Evolutionary conservation across 768 basidiomycete genomes (phyloP).

Genomic region (Trametes cinnabarina): DNA sequence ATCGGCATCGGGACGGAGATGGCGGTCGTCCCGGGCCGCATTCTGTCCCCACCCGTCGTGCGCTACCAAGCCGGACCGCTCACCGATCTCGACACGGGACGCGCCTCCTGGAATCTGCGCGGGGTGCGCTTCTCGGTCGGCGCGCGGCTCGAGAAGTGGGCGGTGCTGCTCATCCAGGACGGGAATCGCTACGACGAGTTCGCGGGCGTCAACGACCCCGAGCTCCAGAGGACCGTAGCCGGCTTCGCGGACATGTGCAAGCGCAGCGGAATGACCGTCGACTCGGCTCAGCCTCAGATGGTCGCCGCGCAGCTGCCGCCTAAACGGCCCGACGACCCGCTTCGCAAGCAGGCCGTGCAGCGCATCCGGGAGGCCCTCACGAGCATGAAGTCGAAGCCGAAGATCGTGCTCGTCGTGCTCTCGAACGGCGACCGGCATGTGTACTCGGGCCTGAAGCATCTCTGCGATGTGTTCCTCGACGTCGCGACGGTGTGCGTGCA

Average conservation of each 20-base stretch:
- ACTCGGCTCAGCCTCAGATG: slow-evolving; percentile 35
- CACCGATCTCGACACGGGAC: slow-evolving; percentile 38
- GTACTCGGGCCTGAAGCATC: slow-evolving; percentile 51
- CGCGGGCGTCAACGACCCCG: slow-evolving; percentile 47
- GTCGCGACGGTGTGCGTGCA: slow-evolving; percentile 72
- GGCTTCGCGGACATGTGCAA: slow-evolving; percentile 65
- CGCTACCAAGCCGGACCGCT: slow-evolving; percentile 35
- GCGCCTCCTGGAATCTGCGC: slow-evolving; percentile 53
- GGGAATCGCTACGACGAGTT: slow-evolving; percentile 60
- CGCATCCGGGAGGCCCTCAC: slow-evolving; percentile 43
- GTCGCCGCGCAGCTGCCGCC: slow-evolving; percentile 47
- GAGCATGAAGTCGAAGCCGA: slow-evolving; percentile 39
- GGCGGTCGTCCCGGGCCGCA: slow-evolving; percentile 55
- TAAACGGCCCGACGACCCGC: slow-evolving; percentile 52
- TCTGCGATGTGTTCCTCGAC: slow-evolving; percentile 49
- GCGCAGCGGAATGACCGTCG: slow-evolving; percentile 59
- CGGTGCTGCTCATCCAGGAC: slow-evolving; percentile 66
- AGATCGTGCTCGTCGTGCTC: slow-evolving; percentile 46
- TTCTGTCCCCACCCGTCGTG: slow-evolving; percentile 44
- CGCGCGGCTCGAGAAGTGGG: slow-evolving; percentile 58
- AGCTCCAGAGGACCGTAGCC: slow-evolving; percentile 42
- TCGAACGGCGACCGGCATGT: slow-evolving; percentile 46
- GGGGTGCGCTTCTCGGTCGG: slow-evolving; percentile 62
- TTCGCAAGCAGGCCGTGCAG: slow-evolving; percentile 48
- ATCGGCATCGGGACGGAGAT: slow-evolving; percentile 46